These are phyloP conservation scores for Pseudevernia furfuracea DNA, from an alignment of 495 filamentous ascomycete species.

Conservation along the genomic window DNA sequence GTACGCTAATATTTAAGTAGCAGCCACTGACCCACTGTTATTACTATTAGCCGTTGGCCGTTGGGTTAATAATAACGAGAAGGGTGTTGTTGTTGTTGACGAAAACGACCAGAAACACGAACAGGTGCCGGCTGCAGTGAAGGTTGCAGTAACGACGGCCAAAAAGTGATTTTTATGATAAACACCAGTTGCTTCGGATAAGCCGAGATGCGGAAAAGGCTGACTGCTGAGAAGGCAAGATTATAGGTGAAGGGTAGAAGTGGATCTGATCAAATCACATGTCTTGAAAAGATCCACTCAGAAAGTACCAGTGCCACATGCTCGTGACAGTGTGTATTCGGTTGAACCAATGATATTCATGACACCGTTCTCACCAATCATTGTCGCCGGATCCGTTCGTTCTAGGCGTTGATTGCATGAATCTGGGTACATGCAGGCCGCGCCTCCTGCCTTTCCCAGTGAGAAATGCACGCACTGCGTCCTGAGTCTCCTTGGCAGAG, in stretches of 20 bases:
- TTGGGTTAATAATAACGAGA: too few species aligned
- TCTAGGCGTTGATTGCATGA: neutral
- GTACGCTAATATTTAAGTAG: too few species aligned
- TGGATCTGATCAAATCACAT: conserved; percentile 1
- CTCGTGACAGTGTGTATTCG: neutral
- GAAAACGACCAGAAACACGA: neutral
- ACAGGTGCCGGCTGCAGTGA: neutral
- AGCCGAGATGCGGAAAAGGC: neutral
- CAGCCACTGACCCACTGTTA: too few species aligned
- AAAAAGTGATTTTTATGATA: too few species aligned
- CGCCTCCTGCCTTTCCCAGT: neutral
- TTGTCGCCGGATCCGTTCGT: neutral
- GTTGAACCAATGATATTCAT: neutral
- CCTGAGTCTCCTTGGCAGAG: conserved; percentile 1
- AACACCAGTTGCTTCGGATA: neutral
- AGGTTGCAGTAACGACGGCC: neutral
- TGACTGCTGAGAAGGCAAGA: neutral
- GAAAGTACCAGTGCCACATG: neutral
- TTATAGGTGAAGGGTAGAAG: neutral
- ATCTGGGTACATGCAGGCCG: neutral
- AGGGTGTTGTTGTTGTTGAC: too few species aligned
- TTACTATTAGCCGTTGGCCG: too few species aligned
- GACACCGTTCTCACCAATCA: too few species aligned
- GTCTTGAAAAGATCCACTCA: neutral
- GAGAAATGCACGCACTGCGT: neutral